Base-by-base conservation (phyloP, 805 yeast species). In the Teunomyces cretensis region DNA sequence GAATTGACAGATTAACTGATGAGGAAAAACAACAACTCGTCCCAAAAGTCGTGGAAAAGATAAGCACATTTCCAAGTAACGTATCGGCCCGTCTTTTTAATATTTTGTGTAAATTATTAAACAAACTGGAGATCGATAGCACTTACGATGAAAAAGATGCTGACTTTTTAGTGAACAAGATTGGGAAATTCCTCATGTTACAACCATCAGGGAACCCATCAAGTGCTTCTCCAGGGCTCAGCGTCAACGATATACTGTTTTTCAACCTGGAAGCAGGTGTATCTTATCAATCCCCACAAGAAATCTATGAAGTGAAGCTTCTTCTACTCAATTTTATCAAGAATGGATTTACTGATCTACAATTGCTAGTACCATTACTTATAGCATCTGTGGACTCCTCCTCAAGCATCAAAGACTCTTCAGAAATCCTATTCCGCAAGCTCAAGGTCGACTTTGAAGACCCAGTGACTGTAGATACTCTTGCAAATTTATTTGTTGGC, bases 201-300 rank as follows among this genome's bases (percentile, higher is more conserved):
- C 67, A 67, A 36, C 83, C 90, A 1, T 37, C 56, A 0, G 36
- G 50, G 6, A 45, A 53, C 45, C 61, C 33, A 60, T 73, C 41
- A 48, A 63, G 44, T 44, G 59, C 47, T 54, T 74, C 80, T 46
- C 89, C 92, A 0, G 96, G 96, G 0, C 64, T 90, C 42, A 69
- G 83, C 11, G 60, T 71, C 0, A 58, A 58, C 0, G 89, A 85
- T 33, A 75, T 78, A 14, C 60, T 78, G 0, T 88, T 84, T 53
- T 79, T 88, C 53, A 84, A 88, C 0, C 75, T 73, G 43, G 79
- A 79, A 50, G 88, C 92, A 2, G 92, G 91, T 22, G 78, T 82
- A 0, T 61, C 77, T 0, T 82, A 78, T 55, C 78, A 78, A 43
- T 47, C 67, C 1, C 65, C 69, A 5, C 72, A 72, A 0, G 80